Percentiles rank a stretch among this genome's conserved stretches.
These are phyloP conservation scores for Penicillium aurantiogriseum DNA, from an alignment of 2,329 filamentous ascomycete genomes.

Conservation along the genomic window DNA sequence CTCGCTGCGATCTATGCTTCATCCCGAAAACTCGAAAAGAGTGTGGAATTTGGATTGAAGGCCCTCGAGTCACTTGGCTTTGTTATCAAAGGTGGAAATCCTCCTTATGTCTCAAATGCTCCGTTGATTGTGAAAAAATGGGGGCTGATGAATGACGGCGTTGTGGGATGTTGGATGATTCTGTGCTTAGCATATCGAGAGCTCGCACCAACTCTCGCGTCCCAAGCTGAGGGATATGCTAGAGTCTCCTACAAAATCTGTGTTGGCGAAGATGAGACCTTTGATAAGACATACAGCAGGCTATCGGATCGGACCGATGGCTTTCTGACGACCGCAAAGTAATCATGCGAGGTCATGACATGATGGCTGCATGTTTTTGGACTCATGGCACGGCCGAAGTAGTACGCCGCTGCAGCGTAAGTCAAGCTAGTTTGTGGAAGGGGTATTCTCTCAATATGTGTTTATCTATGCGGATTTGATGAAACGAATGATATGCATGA, in stretches of 20 bases:
- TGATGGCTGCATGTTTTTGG: not conserved
- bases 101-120: conserved; percentile 1
- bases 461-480: too few relatives aligned
- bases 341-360: not conserved
- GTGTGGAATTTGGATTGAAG: conserved; percentile 22
- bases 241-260: conserved; percentile 33
- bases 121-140: conserved; percentile 25
- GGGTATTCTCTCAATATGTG: too few relatives aligned
- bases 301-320: conserved; percentile 1
- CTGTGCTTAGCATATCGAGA: conserved; percentile 27
- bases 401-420: not conserved
- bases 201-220: conserved; percentile 19
- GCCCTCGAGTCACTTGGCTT: conserved; percentile 27
- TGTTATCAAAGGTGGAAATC: conserved; percentile 23
- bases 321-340: not conserved
- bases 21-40: conserved; percentile 11
- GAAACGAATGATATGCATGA: too few relatives aligned
- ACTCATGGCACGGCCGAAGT: not conserved
- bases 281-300: conserved; percentile 25
- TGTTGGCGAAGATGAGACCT: conserved; percentile 39
- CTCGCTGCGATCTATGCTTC: conserved; percentile 20
- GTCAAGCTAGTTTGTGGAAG: not conserved
- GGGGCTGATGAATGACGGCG: conserved; percentile 30
- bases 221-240: conserved; percentile 32
- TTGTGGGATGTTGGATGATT: conserved; percentile 34